Evolutionary conservation across 2,329 filamentous ascomycete species (phyloP).

Genomic region (Camillea tinctor): DNA sequence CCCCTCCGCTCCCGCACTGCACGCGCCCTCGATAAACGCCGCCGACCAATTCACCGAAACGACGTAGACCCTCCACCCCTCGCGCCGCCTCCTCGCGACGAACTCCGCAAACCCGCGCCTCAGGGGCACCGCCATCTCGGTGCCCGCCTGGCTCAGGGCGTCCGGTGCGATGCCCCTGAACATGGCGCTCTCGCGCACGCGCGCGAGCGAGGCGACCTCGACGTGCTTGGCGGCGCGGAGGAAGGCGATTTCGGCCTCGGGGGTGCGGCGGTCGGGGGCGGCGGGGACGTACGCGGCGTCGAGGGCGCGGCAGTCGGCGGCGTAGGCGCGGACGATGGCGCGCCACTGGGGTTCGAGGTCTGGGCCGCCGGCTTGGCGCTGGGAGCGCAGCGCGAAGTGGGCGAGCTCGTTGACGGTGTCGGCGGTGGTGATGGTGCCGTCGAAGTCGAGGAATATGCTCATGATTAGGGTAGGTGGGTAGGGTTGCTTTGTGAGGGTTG

Average conservation of each 20-base stretch:
- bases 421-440: constrained; percentile 55
- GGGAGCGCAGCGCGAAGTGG: constrained; percentile 39
- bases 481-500: too few species aligned
- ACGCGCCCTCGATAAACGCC: constrained; percentile 46
- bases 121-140: constrained; percentile 34
- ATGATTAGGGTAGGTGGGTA: constrained; percentile 2
- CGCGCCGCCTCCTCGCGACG: constrained; percentile 13
- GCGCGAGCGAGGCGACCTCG: constrained; percentile 45
- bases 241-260: constrained; percentile 42
- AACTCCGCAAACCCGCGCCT: constrained; percentile 41
- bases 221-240: constrained; percentile 43
- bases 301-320: constrained; percentile 41
- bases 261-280: constrained; percentile 33
- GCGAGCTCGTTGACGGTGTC: constrained; percentile 54
- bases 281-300: constrained; percentile 33
- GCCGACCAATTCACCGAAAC: constrained; percentile 54
- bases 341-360: constrained; percentile 44
- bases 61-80: constrained; percentile 41
- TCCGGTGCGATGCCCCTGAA: constrained; percentile 41
- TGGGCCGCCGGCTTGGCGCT: constrained; percentile 7
- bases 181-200: constrained; percentile 43
- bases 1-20: constrained; percentile 29
- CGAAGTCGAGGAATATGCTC: constrained; percentile 55
- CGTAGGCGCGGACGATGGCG: constrained; percentile 45
- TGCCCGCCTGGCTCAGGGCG: constrained; percentile 39